Conservation (phyloP, 768 basidiomycete genomes). For the Termitomyces titanicus region DNA sequence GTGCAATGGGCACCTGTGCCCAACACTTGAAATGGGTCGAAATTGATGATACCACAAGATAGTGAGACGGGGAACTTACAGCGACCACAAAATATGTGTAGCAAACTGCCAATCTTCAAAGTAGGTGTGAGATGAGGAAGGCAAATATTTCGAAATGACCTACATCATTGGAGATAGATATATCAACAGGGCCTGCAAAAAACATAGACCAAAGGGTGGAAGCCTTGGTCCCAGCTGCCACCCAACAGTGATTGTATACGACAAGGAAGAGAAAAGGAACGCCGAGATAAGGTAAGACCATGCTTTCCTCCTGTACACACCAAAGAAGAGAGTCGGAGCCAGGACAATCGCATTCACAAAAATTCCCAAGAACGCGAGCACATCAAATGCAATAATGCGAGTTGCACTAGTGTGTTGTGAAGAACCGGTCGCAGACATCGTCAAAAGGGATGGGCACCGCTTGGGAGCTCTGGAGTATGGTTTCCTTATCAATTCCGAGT, state of each 20-base stretch:
- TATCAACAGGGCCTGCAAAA: not conserved
- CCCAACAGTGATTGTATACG: not conserved
- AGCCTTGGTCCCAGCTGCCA: not conserved
- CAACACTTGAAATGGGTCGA: not conserved
- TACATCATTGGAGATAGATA: not conserved
- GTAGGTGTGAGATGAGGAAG: not conserved
- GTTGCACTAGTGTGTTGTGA: too few relatives aligned
- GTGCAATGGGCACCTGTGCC: not conserved
- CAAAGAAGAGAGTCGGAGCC: not conserved
- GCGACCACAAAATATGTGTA: not conserved
- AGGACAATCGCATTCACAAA: not conserved
- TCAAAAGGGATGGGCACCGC: too few relatives aligned
- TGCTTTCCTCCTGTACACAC: not conserved
- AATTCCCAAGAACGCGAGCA: not conserved
- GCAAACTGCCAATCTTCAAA: not conserved
- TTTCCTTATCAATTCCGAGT: too few relatives aligned
- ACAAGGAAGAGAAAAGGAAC: not conserved
- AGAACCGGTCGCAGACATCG: too few relatives aligned
- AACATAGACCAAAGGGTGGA: not conserved
- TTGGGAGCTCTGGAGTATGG: too few relatives aligned
- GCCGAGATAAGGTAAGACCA: not conserved
- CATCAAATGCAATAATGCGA: not conserved
- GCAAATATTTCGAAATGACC: not conserved
- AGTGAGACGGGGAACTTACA: not conserved
- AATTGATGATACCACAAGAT: not conserved